These are phyloP conservation scores for Oxyria digyna DNA, from an alignment of 148 eudicot species.

Conservation along the genomic window DNA sequence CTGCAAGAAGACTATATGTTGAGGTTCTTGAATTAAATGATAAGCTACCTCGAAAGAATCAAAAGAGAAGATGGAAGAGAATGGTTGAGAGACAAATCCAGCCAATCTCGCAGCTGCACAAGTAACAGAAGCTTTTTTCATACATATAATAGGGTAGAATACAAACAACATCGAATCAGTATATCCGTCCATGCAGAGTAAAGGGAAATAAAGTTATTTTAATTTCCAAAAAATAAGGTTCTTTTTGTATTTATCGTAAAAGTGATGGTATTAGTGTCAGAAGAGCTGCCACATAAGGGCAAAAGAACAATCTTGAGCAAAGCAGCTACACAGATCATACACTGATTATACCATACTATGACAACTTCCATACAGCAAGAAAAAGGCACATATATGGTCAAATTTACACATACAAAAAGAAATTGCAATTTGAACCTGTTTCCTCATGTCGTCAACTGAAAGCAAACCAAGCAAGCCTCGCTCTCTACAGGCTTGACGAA, in stretches of 20 bases:
- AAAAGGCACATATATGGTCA: neutral
- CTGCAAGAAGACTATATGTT: slow-evolving; percentile 1
- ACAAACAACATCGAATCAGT: too few relatives aligned
- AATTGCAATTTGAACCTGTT: slow-evolving; percentile 35
- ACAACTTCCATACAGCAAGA: neutral
- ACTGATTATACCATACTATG: neutral
- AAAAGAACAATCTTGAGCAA: neutral
- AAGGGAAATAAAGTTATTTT: neutral
- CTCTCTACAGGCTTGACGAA: slow-evolving; percentile 74
- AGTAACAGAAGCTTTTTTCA: neutral
- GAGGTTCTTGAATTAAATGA: neutral
- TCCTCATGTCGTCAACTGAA: slow-evolving; percentile 87
- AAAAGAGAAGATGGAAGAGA: slow-evolving; percentile 73
- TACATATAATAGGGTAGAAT: neutral
- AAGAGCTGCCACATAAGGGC: too few relatives aligned
- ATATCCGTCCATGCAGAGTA: too few relatives aligned
- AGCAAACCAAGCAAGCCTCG: slow-evolving; percentile 65
- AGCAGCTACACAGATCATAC: neutral
- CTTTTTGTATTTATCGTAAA: too few relatives aligned
- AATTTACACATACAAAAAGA: neutral
- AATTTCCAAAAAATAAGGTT: too few relatives aligned
- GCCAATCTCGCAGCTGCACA: slow-evolving; percentile 66
- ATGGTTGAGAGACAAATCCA: slow-evolving; percentile 68
- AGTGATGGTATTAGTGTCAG: neutral
- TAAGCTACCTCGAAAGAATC: slow-evolving; percentile 56